Conservation (phyloP, 2,329 filamentous ascomycete species). For the Amesomyces nigricolor region DNA sequence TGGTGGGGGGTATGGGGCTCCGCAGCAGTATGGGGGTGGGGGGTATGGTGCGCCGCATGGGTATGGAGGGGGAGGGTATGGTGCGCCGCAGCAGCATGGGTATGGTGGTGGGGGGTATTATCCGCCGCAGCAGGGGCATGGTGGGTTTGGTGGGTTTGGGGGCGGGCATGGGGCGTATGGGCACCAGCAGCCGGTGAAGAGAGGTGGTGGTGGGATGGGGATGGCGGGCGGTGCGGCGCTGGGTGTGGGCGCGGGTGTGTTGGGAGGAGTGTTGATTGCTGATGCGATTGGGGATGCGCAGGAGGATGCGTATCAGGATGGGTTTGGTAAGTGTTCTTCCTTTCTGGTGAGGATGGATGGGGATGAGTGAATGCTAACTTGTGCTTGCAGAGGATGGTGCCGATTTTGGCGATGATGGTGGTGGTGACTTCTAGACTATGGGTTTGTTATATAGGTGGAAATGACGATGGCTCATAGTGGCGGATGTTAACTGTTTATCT, state of each 20-base stretch:
- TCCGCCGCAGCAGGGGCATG: not conserved
- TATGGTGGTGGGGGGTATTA: slow-evolving; percentile 15
- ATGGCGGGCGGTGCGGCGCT: slow-evolving; percentile 64
- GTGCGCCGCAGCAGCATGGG: not conserved
- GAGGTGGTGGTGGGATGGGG: slow-evolving; percentile 49
- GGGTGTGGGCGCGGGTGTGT: slow-evolving; percentile 72
- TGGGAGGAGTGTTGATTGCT: slow-evolving; percentile 70
- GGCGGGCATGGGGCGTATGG: slow-evolving; percentile 19
- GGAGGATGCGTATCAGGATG: slow-evolving; percentile 52
- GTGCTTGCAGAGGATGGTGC: slow-evolving; percentile 30
- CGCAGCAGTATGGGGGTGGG: not conserved
- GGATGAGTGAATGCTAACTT: slow-evolving; percentile 11
- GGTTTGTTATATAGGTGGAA: not conserved
- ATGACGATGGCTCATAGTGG: not conserved
- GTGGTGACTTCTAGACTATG: slow-evolving; percentile 34
- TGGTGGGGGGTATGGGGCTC: not conserved
- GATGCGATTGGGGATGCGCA: slow-evolving; percentile 60
- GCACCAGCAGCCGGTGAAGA: slow-evolving; percentile 9
- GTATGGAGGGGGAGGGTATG: slow-evolving; percentile 33
- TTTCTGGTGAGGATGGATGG: slow-evolving; percentile 15
- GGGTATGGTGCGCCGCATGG: slow-evolving; percentile 25
- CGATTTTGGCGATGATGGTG: slow-evolving; percentile 32
- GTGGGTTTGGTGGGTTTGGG: not conserved
- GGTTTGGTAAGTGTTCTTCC: slow-evolving; percentile 32
- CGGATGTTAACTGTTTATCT: too few species aligned